These are phyloP conservation scores for Symmetrospora coprosmae DNA, from an alignment of 768 basidiomycete genomes.

Conservation along the genomic window DNA sequence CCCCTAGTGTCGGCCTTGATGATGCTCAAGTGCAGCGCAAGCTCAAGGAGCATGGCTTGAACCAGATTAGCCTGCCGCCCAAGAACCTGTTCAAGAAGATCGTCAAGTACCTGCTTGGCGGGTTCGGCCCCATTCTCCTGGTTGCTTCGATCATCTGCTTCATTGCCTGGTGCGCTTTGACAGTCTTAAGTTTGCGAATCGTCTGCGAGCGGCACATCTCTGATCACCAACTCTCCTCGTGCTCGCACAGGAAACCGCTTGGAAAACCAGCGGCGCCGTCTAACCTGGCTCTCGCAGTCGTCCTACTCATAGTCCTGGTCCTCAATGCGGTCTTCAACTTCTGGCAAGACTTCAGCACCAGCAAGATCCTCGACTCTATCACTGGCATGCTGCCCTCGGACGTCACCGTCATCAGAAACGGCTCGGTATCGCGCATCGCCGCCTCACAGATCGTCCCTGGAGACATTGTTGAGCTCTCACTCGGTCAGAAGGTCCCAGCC, in stretches of 20 bases:
- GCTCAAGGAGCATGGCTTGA: slow-evolving; percentile 43
- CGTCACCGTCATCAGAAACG: slow-evolving; percentile 35
- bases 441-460: slow-evolving; percentile 14
- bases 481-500: slow-evolving; percentile 36
- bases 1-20: slow-evolving; percentile 45
- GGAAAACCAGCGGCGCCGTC: slow-evolving; percentile 47
- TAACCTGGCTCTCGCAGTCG: slow-evolving; percentile 51
- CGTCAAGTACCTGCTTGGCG: slow-evolving; percentile 47
- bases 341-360: slow-evolving; percentile 46
- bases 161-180: slow-evolving; percentile 40
- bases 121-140: slow-evolving; percentile 49
- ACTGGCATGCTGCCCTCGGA: slow-evolving; percentile 36
- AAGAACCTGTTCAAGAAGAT: slow-evolving; percentile 43
- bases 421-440: slow-evolving; percentile 2
- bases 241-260: slow-evolving; percentile 45
- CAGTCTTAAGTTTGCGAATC: neutral
- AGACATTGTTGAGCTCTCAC: slow-evolving; percentile 16
- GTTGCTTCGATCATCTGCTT: slow-evolving; percentile 48
- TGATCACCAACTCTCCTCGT: slow-evolving; percentile 8
- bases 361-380: slow-evolving; percentile 50
- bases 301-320: slow-evolving; percentile 42
- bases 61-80: slow-evolving; percentile 44
- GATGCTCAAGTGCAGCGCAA: slow-evolving; percentile 43
- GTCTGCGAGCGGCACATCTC: neutral
- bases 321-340: slow-evolving; percentile 31